Percentiles rank a stretch among this genome's conserved stretches.
phyloP scores from a whole-genome alignment of 345 rosid genomes.

The Sonneratia alba region DNA sequence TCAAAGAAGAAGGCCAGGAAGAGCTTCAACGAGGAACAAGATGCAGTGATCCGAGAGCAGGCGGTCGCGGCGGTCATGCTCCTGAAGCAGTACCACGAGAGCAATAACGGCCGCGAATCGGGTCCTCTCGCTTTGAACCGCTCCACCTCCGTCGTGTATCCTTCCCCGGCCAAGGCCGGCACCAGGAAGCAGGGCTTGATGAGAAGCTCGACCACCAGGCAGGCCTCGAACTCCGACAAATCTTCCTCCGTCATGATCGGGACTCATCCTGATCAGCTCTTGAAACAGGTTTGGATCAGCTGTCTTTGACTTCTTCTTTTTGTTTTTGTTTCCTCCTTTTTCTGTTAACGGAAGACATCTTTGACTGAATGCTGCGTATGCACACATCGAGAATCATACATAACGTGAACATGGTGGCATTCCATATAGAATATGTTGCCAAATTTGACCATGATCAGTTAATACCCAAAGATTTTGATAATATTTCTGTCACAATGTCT shows the following conservation, averaged over 20 bases:
- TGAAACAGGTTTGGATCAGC: background rate
- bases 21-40: slow-evolving; percentile 8
- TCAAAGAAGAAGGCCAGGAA: slow-evolving; percentile 4
- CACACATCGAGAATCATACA: too few relatives aligned
- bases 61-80: slow-evolving; percentile 26
- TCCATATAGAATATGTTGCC: background rate
- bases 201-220: slow-evolving; percentile 27
- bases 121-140: slow-evolving; percentile 11
- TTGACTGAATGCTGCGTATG: background rate
- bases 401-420: too few relatives aligned
- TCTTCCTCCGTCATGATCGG: background rate
- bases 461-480: background rate
- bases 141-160: slow-evolving; percentile 14
- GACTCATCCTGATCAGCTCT: background rate
- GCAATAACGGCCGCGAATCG: slow-evolving; percentile 8
- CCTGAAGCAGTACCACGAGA: slow-evolving; percentile 14
- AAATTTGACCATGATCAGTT: background rate
- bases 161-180: slow-evolving; percentile 5
- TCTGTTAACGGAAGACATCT: background rate
- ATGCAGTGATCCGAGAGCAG: slow-evolving; percentile 14
- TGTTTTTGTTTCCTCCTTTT: too few relatives aligned
- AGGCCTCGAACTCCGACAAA: slow-evolving; percentile 12
- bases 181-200: slow-evolving; percentile 15
- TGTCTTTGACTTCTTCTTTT: background rate
- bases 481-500: background rate